Base-by-base conservation (phyloP, 306 rosid species). In the Vicia villosa region DNA sequence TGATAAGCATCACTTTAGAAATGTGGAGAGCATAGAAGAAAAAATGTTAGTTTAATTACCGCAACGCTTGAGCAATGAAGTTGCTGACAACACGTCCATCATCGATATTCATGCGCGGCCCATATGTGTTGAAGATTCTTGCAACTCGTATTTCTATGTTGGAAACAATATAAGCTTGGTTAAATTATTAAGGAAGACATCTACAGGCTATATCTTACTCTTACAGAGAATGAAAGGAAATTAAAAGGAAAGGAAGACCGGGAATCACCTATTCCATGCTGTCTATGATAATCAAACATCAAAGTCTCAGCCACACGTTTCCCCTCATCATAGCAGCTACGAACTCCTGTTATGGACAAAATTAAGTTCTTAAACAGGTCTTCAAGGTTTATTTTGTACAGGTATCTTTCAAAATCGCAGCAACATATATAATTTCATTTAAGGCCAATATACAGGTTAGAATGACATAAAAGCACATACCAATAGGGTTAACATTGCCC, bases 71-170 rank as follows among this genome's bases (percentile, higher is more conserved):
- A 50, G 98, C 98, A 69, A 94, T 86, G 78, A 94, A 94, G 83
- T 94, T 94, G 88, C 98, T 94, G 38, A 94, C 98, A 2, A 90
- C 98, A 76, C 98, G 98, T 0, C 98, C 98, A 74, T 94, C 98
- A 24, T 94, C 98, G 49, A 94, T 94, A 73, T 90, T 94, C 98
- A 94, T 94, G 78, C 98, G 98, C 6, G 98, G 96, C n/a, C 98
- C 98, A 11, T 94, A 94, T 50, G 98, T 94, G 80, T 94, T 94
- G 41, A 94, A 94, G 81, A 94, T 94, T 83, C 98, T 86, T 14
- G 98, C 98, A 78, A 94, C 78, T 14, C 97, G 92, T 56, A 94
- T 94, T 81, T 88, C 98, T 94, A 62, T 30, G 4, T 40, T 22
- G 43, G 22, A 75, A 74, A 82, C 17, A 46, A 68, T 46, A 30